Base-by-base conservation (phyloP, 108 stramenopile species). In the Cyclotella sp. region DNA sequence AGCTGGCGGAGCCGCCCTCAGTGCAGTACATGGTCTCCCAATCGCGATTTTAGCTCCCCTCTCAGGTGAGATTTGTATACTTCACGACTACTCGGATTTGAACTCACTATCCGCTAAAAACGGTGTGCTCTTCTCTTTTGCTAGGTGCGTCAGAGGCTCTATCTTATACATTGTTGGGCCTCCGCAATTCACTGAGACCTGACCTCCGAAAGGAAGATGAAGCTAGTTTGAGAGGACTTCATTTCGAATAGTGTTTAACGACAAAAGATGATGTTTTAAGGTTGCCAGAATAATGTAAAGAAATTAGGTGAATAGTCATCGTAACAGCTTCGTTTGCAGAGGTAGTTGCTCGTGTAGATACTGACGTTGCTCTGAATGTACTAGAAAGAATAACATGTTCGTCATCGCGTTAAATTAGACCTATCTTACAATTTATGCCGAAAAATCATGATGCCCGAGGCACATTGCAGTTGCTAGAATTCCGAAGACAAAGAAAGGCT, bases 401-500 rank as follows among this genome's bases (percentile, higher is more conserved):
- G 28, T 15, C 2, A 65, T 1, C 5, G 16, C 43, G 14, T 14
- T 24, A 7, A 9, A 1, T 15, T 65, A 0, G 21, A 22, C 34
- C 11, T 43, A 7, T 24, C 8, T 47, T 11, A 54, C 43, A 28
- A 15, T 53, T 62, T 81, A 81, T 51, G 53, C 68, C 28, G 73
- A 24, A 59, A 94, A 96, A 44, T 93, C 90, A 72, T 97, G 96
- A 76, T 97, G 96, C 51, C 96, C 96, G 64, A 98, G 79, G 53
- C 93, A 95, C 63, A 98, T 72, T 46, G 93, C 95, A 12, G 97
- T 97, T 26, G 95, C 93, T 49, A 98, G 71, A 54, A 98, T 94
- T 29, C 96, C 97, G 75, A 98, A 94, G 21, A 97, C 93, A 41
- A 97, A 85, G 88, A 98, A 97, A n/a, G 97, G 97, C 63, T 97